Percentiles rank a stretch among this genome's conserved stretches.
Conservation (phyloP, 352 stramenopile species). For the Thalassiosira livingstoniorum region DNA sequence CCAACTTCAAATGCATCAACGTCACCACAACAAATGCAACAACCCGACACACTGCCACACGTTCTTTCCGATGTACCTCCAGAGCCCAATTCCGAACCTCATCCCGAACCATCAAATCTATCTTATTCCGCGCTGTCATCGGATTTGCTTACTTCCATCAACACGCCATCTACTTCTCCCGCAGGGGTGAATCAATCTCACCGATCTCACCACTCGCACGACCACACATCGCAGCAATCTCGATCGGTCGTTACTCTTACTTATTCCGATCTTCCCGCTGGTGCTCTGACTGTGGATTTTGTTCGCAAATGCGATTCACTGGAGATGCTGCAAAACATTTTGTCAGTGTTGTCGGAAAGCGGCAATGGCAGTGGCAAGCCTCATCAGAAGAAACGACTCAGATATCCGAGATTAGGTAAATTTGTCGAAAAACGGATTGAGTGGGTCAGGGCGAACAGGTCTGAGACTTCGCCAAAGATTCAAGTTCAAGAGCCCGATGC, state of each 20-base stretch:
- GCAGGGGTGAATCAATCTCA: neutral
- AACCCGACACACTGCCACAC: neutral
- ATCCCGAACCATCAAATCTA: neutral
- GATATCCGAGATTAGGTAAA: constrained; percentile 28
- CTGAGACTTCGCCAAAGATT: neutral
- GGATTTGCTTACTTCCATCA: too few relatives aligned
- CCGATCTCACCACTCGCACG: neutral
- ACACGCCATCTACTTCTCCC: neutral
- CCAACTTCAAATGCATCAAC: neutral
- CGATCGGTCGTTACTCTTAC: neutral
- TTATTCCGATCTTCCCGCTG: constrained; percentile 9
- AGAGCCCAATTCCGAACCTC: neutral
- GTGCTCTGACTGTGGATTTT: constrained; percentile 40
- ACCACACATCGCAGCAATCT: neutral
- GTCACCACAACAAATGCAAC: neutral
- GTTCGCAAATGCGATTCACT: constrained; percentile 31
- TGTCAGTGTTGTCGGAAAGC: constrained; percentile 15
- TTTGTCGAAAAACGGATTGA: constrained; percentile 31
- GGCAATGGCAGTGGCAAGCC: constrained; percentile 2
- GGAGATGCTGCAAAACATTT: constrained; percentile 28
- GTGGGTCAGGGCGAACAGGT: neutral
- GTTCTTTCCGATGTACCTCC: neutral
- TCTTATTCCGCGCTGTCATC: neutral
- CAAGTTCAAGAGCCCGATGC: too few relatives aligned
- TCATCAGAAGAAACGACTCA: constrained; percentile 22